Evolutionary conservation across 1,284 basidiomycete species (phyloP).

Genomic region (Rhodotorula sp.): DNA sequence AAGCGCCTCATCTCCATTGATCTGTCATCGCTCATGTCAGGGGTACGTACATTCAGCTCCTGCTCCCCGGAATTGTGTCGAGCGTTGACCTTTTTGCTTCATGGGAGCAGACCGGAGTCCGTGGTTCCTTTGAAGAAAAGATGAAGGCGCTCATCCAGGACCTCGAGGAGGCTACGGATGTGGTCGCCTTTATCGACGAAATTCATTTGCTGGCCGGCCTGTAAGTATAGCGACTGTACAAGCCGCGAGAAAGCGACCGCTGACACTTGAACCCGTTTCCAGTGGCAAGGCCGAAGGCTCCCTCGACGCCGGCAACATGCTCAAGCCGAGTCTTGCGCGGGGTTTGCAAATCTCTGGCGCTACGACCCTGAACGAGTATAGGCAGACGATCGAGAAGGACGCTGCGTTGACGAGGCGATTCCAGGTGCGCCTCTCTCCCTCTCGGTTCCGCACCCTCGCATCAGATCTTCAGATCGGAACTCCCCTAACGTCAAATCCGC

Average conservation of each 20-base stretch:
- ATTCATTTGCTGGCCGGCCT: too few species aligned
- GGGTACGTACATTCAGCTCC: too few species aligned
- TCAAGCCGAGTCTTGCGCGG: conserved; percentile 69
- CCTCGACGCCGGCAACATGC: conserved; percentile 88
- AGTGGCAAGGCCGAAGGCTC: conserved; percentile 83
- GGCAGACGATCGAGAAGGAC: conserved; percentile 88
- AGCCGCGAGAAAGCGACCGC: conserved; percentile 90
- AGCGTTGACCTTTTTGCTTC: too few species aligned
- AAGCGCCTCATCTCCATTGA: conserved; percentile 65
- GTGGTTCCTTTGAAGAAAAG: conserved; percentile 88
- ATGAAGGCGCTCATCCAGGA: conserved; percentile 78
- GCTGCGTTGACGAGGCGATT: conserved; percentile 86
- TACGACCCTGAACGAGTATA: conserved; percentile 67
- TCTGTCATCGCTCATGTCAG: conserved; percentile 17
- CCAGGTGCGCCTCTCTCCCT: conserved; percentile 47
- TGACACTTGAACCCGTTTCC: conserved; percentile 64
- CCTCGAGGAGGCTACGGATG: conserved; percentile 72
- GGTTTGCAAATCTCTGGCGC: conserved; percentile 31
- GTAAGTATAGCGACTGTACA: conserved; percentile 53
- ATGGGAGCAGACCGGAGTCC: conserved; percentile 74
- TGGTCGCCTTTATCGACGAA: conserved; percentile 36
- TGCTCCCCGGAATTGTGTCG: too few species aligned
- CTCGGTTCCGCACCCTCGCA: not conserved
- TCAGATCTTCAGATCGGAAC: too few species aligned
- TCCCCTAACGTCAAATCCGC: not conserved